Conservation (phyloP, 1,284 basidiomycete genomes). For the Mycena citricolor region DNA sequence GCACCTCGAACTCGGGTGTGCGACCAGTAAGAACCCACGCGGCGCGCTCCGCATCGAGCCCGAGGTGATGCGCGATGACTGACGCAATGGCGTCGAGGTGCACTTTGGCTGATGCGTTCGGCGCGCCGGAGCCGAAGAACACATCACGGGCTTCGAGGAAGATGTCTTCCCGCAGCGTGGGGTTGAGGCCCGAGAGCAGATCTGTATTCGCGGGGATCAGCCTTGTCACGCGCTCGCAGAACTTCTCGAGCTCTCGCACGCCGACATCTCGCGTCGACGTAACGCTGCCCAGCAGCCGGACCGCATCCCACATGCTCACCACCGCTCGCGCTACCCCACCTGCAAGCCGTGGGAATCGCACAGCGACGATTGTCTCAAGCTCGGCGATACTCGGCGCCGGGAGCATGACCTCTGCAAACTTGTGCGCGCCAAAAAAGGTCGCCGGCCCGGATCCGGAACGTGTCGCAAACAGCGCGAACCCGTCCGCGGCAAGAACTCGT, state of each 20-base stretch:
- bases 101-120: slow-evolving; percentile 52
- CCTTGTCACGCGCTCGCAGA: slow-evolving; percentile 74
- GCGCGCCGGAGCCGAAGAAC: slow-evolving; percentile 78
- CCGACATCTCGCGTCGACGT: slow-evolving; percentile 66
- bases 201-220: slow-evolving; percentile 59
- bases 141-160: slow-evolving; percentile 90
- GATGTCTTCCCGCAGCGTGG: slow-evolving; percentile 83
- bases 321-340: slow-evolving; percentile 47
- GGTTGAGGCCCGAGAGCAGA: slow-evolving; percentile 53
- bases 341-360: slow-evolving; percentile 64
- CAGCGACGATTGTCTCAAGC: slow-evolving; percentile 65
- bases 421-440: slow-evolving; percentile 80
- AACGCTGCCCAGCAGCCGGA: slow-evolving; percentile 47
- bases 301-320: slow-evolving; percentile 63
- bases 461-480: slow-evolving; percentile 82
- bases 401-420: slow-evolving; percentile 74
- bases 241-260: slow-evolving; percentile 86
- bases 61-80: slow-evolving; percentile 64
- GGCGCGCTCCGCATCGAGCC: slow-evolving; percentile 60
- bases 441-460: slow-evolving; percentile 55
- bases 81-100: slow-evolving; percentile 50
- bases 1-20: slow-evolving; percentile 66
- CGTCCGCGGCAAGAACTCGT: slow-evolving; percentile 67
- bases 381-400: slow-evolving; percentile 64
- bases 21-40: slow-evolving; percentile 59